Evolutionary conservation across 1,139 yeast genomes (phyloP), one percentile per base, ranked within the genome.

Genomic region (Hyphopichia buzzinii): DNA sequence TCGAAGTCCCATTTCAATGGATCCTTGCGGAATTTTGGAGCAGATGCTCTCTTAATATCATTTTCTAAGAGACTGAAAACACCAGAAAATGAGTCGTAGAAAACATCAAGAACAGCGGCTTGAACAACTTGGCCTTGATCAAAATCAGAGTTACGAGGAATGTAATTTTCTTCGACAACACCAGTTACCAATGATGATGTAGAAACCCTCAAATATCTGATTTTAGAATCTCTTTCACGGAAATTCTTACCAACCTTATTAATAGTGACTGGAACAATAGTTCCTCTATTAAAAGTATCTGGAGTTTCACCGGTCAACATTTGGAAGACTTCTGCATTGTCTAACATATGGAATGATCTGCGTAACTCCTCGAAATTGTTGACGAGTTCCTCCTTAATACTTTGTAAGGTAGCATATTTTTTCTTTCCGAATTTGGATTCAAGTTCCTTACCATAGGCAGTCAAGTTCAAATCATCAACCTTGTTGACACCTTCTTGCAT

Each of bases 391-490:
- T 84, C 87, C 47, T 87, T 84, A 56, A 92, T 92, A 71, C 88
- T 83, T 52, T 84, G 90, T 43, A 88, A 70, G 1, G 95, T 87
- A 30, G 88, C 83, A 49, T 87, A 78, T 67, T 88, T 88, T 60
- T 77, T 81, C 60, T 81, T 84, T 35, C 84, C 82, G 56, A 81
- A 84, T 46, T 84, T 80, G 39, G 74, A 66, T 56, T 87, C 95
- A 47, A 92, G 72, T 58, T 90, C 96, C 47, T 83, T 86, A n/a
- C 97, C 97, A 58, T 89, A 92, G 31, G 90, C 95, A 52, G 88
- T 95, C 53, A 92, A 71, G 49, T 89, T 84, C 48, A 92, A 78
- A 43, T 89, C 95, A 52, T 89, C 92, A 42, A 92, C 78, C 58
- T 87, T 83, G 39, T 82, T 85, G n/a, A 85, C 83, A 39, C 85